A percentile compares a stretch with the other conserved stretches of the same genome.
Conservation (phyloP, 345 rosid species). For the Bruguiera parviflora region DNA sequence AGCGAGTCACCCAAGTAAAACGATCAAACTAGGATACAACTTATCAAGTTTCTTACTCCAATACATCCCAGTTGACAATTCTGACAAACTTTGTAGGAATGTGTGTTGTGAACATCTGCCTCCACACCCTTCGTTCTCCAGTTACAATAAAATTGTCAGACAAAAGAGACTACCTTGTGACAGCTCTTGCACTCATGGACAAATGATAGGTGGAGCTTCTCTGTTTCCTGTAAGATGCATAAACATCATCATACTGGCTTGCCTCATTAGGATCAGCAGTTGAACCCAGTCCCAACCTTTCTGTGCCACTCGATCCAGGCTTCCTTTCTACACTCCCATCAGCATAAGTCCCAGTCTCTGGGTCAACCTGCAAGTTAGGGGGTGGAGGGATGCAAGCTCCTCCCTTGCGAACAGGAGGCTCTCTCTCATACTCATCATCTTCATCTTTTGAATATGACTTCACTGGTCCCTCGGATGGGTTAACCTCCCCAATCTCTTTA, state of each 20-base stretch:
- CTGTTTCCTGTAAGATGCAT: conserved; percentile 89
- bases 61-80: neutral
- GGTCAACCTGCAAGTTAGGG: conserved; percentile 76
- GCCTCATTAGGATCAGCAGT: conserved; percentile 82
- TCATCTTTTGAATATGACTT: conserved; percentile 57
- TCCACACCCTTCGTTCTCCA: neutral
- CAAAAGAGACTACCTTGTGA: conserved; percentile 37
- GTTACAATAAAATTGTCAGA: neutral
- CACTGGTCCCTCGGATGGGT: conserved; percentile 80
- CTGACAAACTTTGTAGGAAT: neutral
- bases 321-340: conserved; percentile 79
- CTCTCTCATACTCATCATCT: conserved; percentile 65
- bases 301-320: conserved; percentile 58
- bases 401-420: conserved; percentile 60
- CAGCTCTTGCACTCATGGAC: conserved; percentile 89
- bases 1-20: neutral
- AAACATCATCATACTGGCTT: conserved; percentile 91
- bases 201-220: conserved; percentile 86
- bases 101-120: neutral
- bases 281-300: conserved; percentile 83
- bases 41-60: neutral
- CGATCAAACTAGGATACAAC: neutral
- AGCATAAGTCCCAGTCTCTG: conserved; percentile 78
- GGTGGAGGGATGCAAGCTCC: conserved; percentile 98
- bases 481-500: conserved; percentile 86